These are phyloP conservation scores for Endocalyx cinctus DNA, from an alignment of 2,329 filamentous ascomycete species.

Conservation along the genomic window DNA sequence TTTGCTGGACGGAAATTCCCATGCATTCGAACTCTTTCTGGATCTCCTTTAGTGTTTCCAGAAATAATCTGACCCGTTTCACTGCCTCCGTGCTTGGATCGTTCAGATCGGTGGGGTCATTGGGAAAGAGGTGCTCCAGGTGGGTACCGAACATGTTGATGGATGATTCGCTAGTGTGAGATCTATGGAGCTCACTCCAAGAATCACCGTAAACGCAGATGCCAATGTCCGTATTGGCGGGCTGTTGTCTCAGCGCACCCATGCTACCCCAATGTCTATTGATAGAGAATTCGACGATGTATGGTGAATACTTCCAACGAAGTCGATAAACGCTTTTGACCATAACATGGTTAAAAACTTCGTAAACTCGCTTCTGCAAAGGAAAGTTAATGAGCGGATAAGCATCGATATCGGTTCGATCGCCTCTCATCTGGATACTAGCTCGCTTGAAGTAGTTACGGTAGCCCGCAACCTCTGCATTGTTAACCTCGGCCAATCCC, in stretches of 20 bases:
- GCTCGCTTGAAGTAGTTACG: too few species aligned
- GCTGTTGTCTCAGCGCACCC: conserved; percentile 11
- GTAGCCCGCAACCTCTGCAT: too few species aligned
- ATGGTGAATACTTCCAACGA: conserved; percentile 24
- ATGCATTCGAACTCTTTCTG: conserved; percentile 2
- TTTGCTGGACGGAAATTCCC: too few species aligned
- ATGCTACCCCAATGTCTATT: conserved; percentile 28
- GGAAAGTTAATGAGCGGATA: conserved; percentile 25
- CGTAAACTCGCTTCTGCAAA: conserved; percentile 4
- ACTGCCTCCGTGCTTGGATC: background rate
- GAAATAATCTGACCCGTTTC: conserved; percentile 3
- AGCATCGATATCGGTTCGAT: conserved; percentile 8
- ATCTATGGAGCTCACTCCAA: conserved; percentile 27
- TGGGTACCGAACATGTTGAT: conserved; percentile 23
- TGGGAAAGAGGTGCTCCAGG: conserved; percentile 17
- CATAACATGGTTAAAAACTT: conserved; percentile 22
- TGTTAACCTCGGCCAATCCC: conserved; percentile 20
- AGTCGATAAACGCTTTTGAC: conserved; percentile 31
- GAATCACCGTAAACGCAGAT: conserved; percentile 25
- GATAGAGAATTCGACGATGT: conserved; percentile 30
- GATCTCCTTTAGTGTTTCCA: conserved; percentile 7
- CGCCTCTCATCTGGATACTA: conserved; percentile 12
- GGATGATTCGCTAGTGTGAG: conserved; percentile 10
- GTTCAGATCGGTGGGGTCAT: background rate
- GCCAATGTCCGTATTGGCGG: conserved; percentile 18